A percentile compares a stretch with the other conserved stretches of the same genome.
Evolutionary conservation across 2,329 filamentous ascomycete species (phyloP).

Genomic region (Dactylellina parvicollis): DNA sequence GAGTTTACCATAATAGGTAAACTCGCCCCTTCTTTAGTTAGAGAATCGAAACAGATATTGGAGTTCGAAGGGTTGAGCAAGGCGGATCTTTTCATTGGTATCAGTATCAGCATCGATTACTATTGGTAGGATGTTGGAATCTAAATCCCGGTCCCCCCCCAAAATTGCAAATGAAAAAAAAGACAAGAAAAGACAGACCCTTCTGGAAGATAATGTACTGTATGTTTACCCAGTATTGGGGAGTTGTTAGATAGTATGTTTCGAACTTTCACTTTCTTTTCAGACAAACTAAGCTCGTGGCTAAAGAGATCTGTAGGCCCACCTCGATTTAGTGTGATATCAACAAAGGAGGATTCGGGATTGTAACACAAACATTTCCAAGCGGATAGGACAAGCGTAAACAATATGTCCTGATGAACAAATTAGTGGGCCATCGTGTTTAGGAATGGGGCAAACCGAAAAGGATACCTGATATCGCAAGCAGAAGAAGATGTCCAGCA

Average conservation of each 20-base stretch:
- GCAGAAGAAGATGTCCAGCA: constrained; percentile 86
- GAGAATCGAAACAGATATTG: constrained; percentile 81
- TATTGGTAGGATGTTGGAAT: too few relatives aligned
- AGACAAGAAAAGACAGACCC: too few relatives aligned
- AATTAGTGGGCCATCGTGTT: background rate
- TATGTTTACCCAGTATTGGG: constrained; percentile 93
- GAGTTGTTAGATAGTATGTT: constrained; percentile 90
- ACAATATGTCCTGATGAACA: constrained; percentile 17
- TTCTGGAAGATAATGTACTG: constrained; percentile 96
- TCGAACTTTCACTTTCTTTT: constrained; percentile 86
- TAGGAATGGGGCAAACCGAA: background rate
- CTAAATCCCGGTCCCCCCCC: too few relatives aligned
- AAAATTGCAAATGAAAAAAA: too few relatives aligned
- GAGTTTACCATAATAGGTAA: constrained; percentile 94
- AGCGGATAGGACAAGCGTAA: constrained; percentile 12
- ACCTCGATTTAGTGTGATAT: background rate
- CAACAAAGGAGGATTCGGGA: background rate
- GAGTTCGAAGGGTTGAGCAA: constrained; percentile 81
- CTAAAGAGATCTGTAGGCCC: constrained; percentile 76
- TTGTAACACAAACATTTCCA: constrained; percentile 44
- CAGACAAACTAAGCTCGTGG: constrained; percentile 91
- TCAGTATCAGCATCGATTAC: constrained; percentile 7
- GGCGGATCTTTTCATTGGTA: constrained; percentile 70
- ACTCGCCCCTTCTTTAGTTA: constrained; percentile 68
- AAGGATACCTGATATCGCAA: constrained; percentile 55